These are phyloP conservation scores for Beta lomatogona DNA, from an alignment of 179 eudicot genomes.

Conservation along the genomic window DNA sequence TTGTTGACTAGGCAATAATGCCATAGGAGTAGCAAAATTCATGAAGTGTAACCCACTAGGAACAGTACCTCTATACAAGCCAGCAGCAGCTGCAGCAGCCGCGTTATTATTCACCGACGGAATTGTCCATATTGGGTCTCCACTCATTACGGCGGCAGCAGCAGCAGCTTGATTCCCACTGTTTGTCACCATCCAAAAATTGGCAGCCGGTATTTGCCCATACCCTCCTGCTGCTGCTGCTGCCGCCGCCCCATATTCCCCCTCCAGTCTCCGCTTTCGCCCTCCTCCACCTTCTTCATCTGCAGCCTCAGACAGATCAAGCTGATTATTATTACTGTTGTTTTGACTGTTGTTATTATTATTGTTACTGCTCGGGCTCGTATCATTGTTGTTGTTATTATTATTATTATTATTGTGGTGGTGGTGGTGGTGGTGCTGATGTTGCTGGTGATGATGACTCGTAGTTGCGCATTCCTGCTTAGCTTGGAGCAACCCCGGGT, in stretches of 20 bases:
- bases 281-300: slow-evolving; percentile 32
- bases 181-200: slow-evolving; percentile 50
- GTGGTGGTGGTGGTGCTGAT: slow-evolving; percentile 5
- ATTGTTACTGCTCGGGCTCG: slow-evolving; percentile 1
- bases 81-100: slow-evolving; percentile 27
- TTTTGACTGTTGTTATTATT: background rate
- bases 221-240: slow-evolving; percentile 30
- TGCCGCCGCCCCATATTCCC: slow-evolving; percentile 24
- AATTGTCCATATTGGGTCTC: slow-evolving; percentile 51
- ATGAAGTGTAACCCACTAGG: slow-evolving; percentile 50
- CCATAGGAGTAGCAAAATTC: slow-evolving; percentile 55
- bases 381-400: slow-evolving; percentile 3
- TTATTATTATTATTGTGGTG: slow-evolving; percentile 9
- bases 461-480: slow-evolving; percentile 29
- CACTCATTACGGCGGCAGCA: slow-evolving; percentile 26
- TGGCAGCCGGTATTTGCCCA: slow-evolving; percentile 39
- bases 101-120: slow-evolving; percentile 29
- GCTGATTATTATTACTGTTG: background rate
- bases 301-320: slow-evolving; percentile 13
- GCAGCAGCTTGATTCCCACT: slow-evolving; percentile 23
- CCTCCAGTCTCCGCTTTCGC: slow-evolving; percentile 38
- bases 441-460: background rate
- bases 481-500: slow-evolving; percentile 32
- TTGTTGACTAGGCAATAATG: slow-evolving; percentile 47
- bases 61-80: slow-evolving; percentile 41